Conservation (phyloP, 2,329 filamentous ascomycete genomes). For the Cladosporium sp. region DNA sequence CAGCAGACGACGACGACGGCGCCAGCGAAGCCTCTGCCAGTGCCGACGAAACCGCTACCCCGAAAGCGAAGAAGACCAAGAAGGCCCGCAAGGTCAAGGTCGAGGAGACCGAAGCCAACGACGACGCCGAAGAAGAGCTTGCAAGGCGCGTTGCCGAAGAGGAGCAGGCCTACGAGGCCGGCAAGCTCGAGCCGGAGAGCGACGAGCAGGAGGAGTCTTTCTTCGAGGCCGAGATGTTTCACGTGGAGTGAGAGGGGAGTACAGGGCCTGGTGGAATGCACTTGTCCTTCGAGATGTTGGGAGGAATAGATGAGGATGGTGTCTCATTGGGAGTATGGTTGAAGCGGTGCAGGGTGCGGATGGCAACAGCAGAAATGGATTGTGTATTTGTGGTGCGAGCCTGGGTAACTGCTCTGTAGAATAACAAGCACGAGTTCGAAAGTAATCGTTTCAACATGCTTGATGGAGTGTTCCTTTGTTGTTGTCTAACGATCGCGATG, state of each 20-base stretch:
- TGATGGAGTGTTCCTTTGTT: not conserved
- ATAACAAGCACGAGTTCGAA: not conserved
- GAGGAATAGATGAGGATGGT: not conserved
- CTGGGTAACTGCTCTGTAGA: not conserved
- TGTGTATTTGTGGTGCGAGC: not conserved
- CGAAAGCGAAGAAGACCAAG: conserved; percentile 6
- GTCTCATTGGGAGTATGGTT: not conserved
- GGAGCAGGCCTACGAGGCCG: not conserved
- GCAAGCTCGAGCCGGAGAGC: not conserved
- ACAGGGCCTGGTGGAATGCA: not conserved
- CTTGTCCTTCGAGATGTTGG: not conserved
- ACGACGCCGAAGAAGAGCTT: not conserved
- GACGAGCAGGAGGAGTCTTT: not conserved
- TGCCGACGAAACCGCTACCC: not conserved
- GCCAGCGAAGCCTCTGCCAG: not conserved
- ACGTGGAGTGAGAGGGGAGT: not conserved
- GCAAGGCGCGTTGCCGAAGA: not conserved
- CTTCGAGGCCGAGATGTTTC: conserved; percentile 7
- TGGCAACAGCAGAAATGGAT: not conserved
- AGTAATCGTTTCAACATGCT: not conserved
- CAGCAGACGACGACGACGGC: not conserved
- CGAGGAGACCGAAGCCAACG: not conserved
- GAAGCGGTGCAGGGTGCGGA: not conserved
- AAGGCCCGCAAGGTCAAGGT: conserved; percentile 1
- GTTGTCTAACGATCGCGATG: not conserved